Evolutionary conservation across 1,284 basidiomycete genomes (phyloP).

Genomic region (Takashimella tepidaria): DNA sequence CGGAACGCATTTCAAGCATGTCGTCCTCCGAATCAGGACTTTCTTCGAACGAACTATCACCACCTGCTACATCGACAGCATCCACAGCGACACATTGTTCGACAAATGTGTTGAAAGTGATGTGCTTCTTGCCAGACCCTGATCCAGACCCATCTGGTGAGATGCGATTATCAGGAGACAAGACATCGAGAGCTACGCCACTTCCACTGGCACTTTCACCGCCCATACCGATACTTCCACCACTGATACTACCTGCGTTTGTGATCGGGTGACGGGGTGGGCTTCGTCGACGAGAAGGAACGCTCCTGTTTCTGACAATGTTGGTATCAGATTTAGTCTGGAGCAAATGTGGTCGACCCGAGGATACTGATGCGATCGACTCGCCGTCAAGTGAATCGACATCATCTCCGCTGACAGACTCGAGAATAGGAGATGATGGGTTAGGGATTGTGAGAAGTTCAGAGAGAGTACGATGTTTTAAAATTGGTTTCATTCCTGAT

Average conservation of each 20-base stretch:
- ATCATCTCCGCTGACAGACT: conserved; percentile 41
- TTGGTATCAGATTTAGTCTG: conserved; percentile 82
- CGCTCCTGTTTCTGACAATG: conserved; percentile 49
- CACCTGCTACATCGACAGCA: conserved; percentile 27
- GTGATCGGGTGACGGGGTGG: conserved; percentile 21
- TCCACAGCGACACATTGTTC: conserved; percentile 95
- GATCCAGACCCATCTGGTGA: background rate
- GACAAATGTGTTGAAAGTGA: conserved; percentile 96
- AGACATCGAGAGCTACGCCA: background rate
- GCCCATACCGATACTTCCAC: background rate
- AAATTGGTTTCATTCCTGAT: conserved; percentile 71
- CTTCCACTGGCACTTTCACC: background rate
- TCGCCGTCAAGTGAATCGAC: conserved; percentile 24
- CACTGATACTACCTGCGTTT: conserved; percentile 1
- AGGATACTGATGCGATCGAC: background rate
- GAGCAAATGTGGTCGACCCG: conserved; percentile 19
- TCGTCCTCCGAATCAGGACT: conserved; percentile 55
- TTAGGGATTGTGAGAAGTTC: conserved; percentile 66
- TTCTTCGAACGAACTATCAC: conserved; percentile 20
- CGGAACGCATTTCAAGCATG: conserved; percentile 60
- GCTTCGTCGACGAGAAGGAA: conserved; percentile 10
- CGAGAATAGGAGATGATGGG: conserved; percentile 55
- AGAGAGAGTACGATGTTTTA: conserved; percentile 90
- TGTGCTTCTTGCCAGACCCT: conserved; percentile 61
- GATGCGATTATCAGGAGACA: background rate